Evolutionary conservation across 495 filamentous ascomycete species (phyloP), one percentile per base, ranked within the genome.

Genomic region (Immersiella caudata): DNA sequence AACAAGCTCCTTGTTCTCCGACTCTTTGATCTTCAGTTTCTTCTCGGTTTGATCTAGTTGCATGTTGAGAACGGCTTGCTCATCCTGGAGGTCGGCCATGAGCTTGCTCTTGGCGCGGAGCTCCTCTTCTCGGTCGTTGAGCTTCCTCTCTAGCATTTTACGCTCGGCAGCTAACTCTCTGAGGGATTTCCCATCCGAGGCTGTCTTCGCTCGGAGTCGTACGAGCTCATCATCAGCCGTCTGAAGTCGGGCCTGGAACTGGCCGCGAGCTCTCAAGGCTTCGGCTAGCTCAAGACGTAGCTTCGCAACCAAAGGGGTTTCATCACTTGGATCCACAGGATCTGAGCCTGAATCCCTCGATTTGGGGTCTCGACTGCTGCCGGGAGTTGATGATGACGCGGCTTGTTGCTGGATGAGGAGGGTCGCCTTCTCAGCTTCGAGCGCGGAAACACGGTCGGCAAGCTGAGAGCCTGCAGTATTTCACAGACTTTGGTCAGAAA

Each of bases 61-160:
- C 68, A 97, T 85, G 66, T 92, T 93, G 56, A 96, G 78, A 2
- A 92, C 88, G 49, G 94, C 85, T 69, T 95, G 86, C 73, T 98
- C 94, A 77, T 97, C 94, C 77, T 97, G 94, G 66, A 96, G 88
- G 71, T 93, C 88, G 86, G 92, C 90, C 2, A 97, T 79, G 66
- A 96, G 79, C 74, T 92, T 92, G 9, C 85, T 88, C 80, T 98
- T 98, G 24, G 84, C 92, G 65, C 81, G 84, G 20, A 96, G 76
- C 81, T 98, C 94, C 66, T 96, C 93, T 66, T 96, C 92, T 20
- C 91, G 81, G 75, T 97, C 94, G 52, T 84, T 89, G 20, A 95
- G 77, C 65, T 87, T 87, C 35, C 87, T 80, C 57, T 83, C 76
- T 18, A 96, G 75, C 6, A 79, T 76, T 22, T 82, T 82, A 12